Conservation (phyloP, 202 grass and related monocot genomes). For the Elaeis oleifera region DNA sequence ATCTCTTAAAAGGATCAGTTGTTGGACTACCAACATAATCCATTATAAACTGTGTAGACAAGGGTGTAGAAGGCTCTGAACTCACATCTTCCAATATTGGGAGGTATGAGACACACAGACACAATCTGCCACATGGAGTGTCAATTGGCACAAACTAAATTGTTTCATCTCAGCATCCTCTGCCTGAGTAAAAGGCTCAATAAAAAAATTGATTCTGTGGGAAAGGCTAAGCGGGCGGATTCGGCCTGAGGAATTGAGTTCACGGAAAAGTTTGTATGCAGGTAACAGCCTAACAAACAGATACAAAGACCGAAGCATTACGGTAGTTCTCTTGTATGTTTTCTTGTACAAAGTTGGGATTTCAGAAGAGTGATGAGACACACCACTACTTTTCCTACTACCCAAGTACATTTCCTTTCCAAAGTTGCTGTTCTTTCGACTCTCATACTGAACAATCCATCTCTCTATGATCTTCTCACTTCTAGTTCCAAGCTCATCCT, state of each 20-base stretch:
- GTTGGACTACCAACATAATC: slow-evolving; percentile 82
- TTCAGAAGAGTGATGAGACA: slow-evolving; percentile 13
- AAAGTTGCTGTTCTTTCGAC: slow-evolving; percentile 7
- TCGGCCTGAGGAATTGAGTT: slow-evolving; percentile 58
- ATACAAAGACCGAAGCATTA: slow-evolving; percentile 71
- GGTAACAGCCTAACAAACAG: slow-evolving; percentile 81
- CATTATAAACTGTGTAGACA: slow-evolving; percentile 56
- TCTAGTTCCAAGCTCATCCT: not conserved
- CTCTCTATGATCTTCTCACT: slow-evolving; percentile 63
- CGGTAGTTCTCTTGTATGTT: slow-evolving; percentile 34
- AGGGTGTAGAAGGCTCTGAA: slow-evolving; percentile 31
- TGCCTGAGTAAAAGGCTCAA: slow-evolving; percentile 46
- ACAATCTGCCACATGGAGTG: slow-evolving; percentile 50
- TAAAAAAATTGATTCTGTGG: slow-evolving; percentile 72
- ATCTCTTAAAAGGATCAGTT: slow-evolving; percentile 54
- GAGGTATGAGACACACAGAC: slow-evolving; percentile 68
- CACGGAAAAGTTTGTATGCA: slow-evolving; percentile 67
- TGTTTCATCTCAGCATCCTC: slow-evolving; percentile 67
- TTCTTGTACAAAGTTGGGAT: slow-evolving; percentile 37
- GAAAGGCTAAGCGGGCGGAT: slow-evolving; percentile 55
- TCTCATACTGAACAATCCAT: slow-evolving; percentile 83
- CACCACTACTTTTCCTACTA: slow-evolving; percentile 37
- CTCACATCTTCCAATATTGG: slow-evolving; percentile 42
- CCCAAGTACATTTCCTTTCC: slow-evolving; percentile 14
- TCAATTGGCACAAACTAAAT: slow-evolving; percentile 62